Conservation (phyloP, 805 yeast species). For the Pichia cephalocereana region DNA sequence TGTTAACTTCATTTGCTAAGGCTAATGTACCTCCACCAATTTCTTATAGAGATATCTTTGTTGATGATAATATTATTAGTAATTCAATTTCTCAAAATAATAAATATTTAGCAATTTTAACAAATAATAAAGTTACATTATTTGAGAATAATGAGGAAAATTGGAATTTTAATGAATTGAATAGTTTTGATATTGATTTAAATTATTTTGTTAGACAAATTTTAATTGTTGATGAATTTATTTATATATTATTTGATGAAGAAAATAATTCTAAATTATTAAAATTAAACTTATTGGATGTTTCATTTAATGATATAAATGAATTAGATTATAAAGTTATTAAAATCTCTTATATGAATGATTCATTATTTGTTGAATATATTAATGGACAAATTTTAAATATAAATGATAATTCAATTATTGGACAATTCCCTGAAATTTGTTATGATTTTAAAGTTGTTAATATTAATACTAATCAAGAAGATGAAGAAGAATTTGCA, state of each 20-base stretch:
- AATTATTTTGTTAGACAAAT: conserved; percentile 51
- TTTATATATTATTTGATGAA: conserved; percentile 56
- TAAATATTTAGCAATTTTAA: conserved; percentile 47
- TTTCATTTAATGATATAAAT: conserved; percentile 35
- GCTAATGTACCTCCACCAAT: conserved; percentile 97
- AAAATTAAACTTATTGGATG: conserved; percentile 34
- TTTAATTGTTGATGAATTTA: conserved; percentile 42
- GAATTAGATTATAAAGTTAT: conserved; percentile 41
- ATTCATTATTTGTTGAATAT: conserved; percentile 46
- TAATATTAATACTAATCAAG: background rate
- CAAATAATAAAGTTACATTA: conserved; percentile 36
- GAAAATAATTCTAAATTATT: conserved; percentile 38
- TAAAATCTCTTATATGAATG: conserved; percentile 47
- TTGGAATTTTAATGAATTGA: conserved; percentile 32
- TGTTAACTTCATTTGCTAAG: conserved; percentile 70
- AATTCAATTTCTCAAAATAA: conserved; percentile 57
- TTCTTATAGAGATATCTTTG: conserved; percentile 55
- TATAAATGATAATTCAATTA: conserved; percentile 1
- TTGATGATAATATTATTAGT: conserved; percentile 48
- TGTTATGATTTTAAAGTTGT: conserved; percentile 52
- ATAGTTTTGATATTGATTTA: conserved; percentile 28
- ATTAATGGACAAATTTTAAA: conserved; percentile 46
- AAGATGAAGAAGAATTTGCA: conserved; percentile 11
- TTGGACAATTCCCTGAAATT: conserved; percentile 57
- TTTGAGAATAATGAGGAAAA: conserved; percentile 37